These are phyloP conservation scores for Alternaria sp. DNA, from an alignment of 2,329 filamentous ascomycete genomes.

Conservation along the genomic window DNA sequence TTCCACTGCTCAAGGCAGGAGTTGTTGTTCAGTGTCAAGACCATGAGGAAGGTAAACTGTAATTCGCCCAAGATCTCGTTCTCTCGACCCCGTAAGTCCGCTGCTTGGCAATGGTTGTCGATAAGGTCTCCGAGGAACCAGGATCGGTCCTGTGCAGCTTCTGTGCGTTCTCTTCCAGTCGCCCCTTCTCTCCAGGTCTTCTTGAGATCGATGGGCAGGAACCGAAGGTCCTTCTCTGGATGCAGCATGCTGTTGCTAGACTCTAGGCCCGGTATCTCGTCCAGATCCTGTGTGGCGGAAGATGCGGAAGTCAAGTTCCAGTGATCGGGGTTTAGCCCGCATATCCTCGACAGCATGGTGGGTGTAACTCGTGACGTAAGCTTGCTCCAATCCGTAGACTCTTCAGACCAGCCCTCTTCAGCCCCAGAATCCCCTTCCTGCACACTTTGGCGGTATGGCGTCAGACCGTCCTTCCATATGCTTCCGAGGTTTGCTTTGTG, in stretches of 20 bases:
- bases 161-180: constrained; percentile 68
- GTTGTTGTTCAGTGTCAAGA: constrained; percentile 70
- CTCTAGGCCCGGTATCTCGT: constrained; percentile 67
- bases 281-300: constrained; percentile 64
- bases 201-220: constrained; percentile 68
- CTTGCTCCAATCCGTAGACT: constrained; percentile 62
- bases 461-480: constrained; percentile 63
- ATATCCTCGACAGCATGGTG: constrained; percentile 60
- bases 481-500: constrained; percentile 65
- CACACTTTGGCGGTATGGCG: constrained; percentile 58
- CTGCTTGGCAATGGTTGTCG: constrained; percentile 51
- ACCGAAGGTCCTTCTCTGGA: constrained; percentile 56
- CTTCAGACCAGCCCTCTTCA: constrained; percentile 50
- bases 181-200: constrained; percentile 69
- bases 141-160: constrained; percentile 68
- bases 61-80: constrained; percentile 63
- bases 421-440: constrained; percentile 38
- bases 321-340: constrained; percentile 56
- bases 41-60: constrained; percentile 70
- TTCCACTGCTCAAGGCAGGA: constrained; percentile 73
- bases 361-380: constrained; percentile 63
- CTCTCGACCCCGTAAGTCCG: constrained; percentile 37
- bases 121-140: constrained; percentile 67
- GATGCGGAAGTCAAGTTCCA: constrained; percentile 68
- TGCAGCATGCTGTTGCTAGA: constrained; percentile 40